Percentiles rank a stretch among this genome's conserved stretches.
These are phyloP conservation scores for Pistacia atlantica DNA, from an alignment of 345 rosid genomes.

Conservation along the genomic window DNA sequence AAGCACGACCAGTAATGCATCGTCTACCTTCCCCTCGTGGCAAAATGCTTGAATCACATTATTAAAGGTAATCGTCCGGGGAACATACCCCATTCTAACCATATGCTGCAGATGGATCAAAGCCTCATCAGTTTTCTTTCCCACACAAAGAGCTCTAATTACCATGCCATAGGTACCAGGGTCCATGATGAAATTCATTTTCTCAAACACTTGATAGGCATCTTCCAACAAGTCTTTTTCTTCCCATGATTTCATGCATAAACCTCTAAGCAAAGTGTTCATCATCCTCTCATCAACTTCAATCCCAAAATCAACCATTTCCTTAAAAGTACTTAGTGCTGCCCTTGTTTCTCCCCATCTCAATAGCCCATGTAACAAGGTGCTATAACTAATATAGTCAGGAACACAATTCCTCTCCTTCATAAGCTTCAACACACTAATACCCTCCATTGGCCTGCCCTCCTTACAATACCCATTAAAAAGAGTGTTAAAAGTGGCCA, in stretches of 20 bases:
- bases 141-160: slow-evolving; percentile 38
- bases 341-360: slow-evolving; percentile 47
- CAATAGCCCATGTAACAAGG: slow-evolving; percentile 54
- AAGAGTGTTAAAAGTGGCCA: slow-evolving; percentile 56
- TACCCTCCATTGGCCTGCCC: slow-evolving; percentile 55
- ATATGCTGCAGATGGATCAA: slow-evolving; percentile 31
- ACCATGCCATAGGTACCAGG: slow-evolving; percentile 30
- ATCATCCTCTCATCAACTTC: slow-evolving; percentile 41
- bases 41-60: slow-evolving; percentile 47
- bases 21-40: slow-evolving; percentile 32
- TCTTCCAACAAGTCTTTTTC: slow-evolving; percentile 37
- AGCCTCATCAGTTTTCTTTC: slow-evolving; percentile 42
- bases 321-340: slow-evolving; percentile 40
- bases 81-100: slow-evolving; percentile 36
- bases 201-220: slow-evolving; percentile 45
- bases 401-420: slow-evolving; percentile 49
- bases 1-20: slow-evolving; percentile 44
- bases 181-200: slow-evolving; percentile 39
- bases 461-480: slow-evolving; percentile 59
- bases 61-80: slow-evolving; percentile 41
- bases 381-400: slow-evolving; percentile 51
- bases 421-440: slow-evolving; percentile 54
- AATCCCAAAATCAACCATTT: slow-evolving; percentile 49
- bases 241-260: slow-evolving; percentile 42
- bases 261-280: slow-evolving; percentile 44